phyloP scores from a whole-genome alignment of 2,329 filamentous ascomycete species.

The Decorospora gaudefroyi region DNA sequence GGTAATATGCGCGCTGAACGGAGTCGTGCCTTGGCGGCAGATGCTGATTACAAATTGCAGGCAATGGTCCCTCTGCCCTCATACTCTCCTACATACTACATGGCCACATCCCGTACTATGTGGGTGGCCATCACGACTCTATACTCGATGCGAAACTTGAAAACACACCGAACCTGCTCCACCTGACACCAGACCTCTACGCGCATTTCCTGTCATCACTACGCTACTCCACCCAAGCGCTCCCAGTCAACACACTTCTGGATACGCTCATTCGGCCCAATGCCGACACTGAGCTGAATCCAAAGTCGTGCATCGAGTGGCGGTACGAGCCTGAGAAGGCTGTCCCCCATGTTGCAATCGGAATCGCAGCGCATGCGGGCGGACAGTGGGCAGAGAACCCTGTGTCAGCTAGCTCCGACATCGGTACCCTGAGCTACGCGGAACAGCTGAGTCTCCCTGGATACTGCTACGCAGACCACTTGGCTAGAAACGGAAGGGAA shows the following conservation, averaged over 20 bases:
- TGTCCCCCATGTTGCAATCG: conserved; percentile 60
- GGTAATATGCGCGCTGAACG: conserved; percentile 31
- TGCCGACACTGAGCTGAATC: conserved; percentile 61
- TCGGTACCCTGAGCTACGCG: conserved; percentile 65
- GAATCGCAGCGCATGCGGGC: conserved; percentile 56
- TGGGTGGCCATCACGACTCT: conserved; percentile 60
- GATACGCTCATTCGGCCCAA: conserved; percentile 64
- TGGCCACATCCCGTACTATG: conserved; percentile 63
- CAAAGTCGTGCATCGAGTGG: conserved; percentile 60
- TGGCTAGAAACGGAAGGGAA: conserved; percentile 49
- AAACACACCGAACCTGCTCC: conserved; percentile 53
- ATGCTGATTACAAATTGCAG: conserved; percentile 48
- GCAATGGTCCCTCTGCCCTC: conserved; percentile 65
- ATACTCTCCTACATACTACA: conserved; percentile 67
- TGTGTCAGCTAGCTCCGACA: conserved; percentile 58
- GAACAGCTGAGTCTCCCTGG: conserved; percentile 65
- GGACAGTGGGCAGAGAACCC: conserved; percentile 65
- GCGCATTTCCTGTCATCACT: conserved; percentile 63
- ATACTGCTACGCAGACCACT: conserved; percentile 61
- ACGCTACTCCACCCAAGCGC: conserved; percentile 64
- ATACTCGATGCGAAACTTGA: conserved; percentile 62
- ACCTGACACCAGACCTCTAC: conserved; percentile 57
- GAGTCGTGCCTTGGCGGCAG: neutral
- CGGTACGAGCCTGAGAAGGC: conserved; percentile 55
- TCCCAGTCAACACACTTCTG: conserved; percentile 63